Conservation (phyloP, 768 basidiomycete species). For the Termitomyces titanicus region DNA sequence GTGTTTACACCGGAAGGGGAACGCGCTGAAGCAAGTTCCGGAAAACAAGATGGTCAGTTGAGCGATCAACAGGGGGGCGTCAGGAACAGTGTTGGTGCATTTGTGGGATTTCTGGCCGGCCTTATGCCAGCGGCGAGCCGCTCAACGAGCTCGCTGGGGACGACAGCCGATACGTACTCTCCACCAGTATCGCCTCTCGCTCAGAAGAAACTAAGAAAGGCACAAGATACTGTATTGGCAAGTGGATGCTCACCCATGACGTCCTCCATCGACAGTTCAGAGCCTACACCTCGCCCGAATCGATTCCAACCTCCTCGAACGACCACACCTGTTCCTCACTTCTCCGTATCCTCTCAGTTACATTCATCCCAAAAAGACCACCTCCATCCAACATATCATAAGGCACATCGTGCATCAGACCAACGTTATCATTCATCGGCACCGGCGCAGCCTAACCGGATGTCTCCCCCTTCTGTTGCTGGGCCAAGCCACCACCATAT, state of each 20-base stretch:
- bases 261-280: constrained; percentile 32
- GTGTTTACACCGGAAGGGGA: constrained; percentile 85
- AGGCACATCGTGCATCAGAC: constrained; percentile 10
- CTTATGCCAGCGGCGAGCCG: constrained; percentile 41
- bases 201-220: constrained; percentile 14
- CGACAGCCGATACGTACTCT: constrained; percentile 19
- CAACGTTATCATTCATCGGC: constrained; percentile 8
- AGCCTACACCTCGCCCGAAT: constrained; percentile 20
- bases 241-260: constrained; percentile 25
- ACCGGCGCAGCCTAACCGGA: constrained; percentile 11
- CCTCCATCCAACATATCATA: constrained; percentile 7
- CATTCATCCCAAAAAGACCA: constrained; percentile 11
- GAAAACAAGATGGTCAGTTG: constrained; percentile 21
- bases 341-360: constrained; percentile 1
- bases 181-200: constrained; percentile 31
- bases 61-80: constrained; percentile 27
- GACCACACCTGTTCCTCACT: constrained; percentile 8
- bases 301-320: constrained; percentile 11
- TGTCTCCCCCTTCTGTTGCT: constrained; percentile 22
- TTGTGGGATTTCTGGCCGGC: constrained; percentile 65
- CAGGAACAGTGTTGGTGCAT: constrained; percentile 51
- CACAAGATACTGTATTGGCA: constrained; percentile 11
- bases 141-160: constrained; percentile 17
- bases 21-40: constrained; percentile 29
- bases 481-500: constrained; percentile 20